Conservation (phyloP, 371 early-diverging fungal species). For the Actinomucor elegans region DNA sequence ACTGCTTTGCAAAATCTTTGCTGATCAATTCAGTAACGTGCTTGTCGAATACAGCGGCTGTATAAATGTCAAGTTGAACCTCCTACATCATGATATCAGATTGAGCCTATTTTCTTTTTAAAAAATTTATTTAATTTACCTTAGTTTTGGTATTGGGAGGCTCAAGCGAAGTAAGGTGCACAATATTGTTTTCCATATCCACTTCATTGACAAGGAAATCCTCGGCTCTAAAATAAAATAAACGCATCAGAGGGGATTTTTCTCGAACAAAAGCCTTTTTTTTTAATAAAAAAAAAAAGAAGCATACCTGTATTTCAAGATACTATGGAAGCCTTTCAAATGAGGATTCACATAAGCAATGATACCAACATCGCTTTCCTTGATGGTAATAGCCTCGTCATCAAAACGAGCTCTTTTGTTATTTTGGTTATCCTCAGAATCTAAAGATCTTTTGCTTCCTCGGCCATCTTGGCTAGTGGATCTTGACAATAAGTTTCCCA, state of each 20-base stretch:
- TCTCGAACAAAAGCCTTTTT: not conserved
- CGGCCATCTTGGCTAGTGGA: not conserved
- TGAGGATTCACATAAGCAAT: constrained; percentile 63
- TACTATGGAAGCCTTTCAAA: constrained; percentile 66
- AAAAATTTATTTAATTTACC: too few relatives aligned
- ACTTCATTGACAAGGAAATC: constrained; percentile 97
- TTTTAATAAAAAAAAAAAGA: not conserved
- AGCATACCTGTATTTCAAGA: constrained; percentile 74
- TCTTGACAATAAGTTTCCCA: constrained; percentile 30
- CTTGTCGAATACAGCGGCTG: constrained; percentile 26
- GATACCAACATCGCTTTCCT: constrained; percentile 80
- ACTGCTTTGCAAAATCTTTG: constrained; percentile 22
- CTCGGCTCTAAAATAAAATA: constrained; percentile 36
- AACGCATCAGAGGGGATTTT: too few relatives aligned
- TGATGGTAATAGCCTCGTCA: not conserved
- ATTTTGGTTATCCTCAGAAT: constrained; percentile 6
- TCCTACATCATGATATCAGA: constrained; percentile 5
- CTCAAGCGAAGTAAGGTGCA: constrained; percentile 58
- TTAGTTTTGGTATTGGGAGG: constrained; percentile 24
- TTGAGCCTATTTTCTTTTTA: too few relatives aligned
- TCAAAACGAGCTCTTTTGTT: constrained; percentile 13
- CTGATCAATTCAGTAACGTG: constrained; percentile 19
- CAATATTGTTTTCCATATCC: constrained; percentile 70
- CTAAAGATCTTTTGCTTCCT: constrained; percentile 16
- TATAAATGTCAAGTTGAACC: not conserved